Base-by-base conservation (phyloP, 257 asterid genomes). In the Capsicum baccatum region DNA sequence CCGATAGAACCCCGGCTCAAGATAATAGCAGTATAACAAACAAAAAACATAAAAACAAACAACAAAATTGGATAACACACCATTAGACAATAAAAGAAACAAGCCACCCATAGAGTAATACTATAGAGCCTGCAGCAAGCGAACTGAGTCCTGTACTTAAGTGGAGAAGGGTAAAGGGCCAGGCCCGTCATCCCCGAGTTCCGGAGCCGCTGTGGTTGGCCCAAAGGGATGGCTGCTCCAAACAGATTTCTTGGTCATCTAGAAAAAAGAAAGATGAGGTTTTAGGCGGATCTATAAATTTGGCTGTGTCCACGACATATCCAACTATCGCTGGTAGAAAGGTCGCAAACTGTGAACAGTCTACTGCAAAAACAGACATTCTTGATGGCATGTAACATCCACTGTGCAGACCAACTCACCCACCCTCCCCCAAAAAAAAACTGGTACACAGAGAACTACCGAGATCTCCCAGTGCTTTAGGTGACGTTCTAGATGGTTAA, bases 241-340 rank as follows among this genome's bases (percentile, higher is more conserved):
- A n/a, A 15, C 3, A 6, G 19, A 67, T 67, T 67, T 67, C 74
- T 67, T 48, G 9, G 52, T 14, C 50, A 67, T 5, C 50, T 67
- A 67, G 35, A 67, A 15, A 67, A 67, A 50, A 74, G 62, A 74
- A 74, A 48, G 13, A 74, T 21, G 60, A 50, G 62, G 63, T 76
- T 76, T 76, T 2, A 52, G 63, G 2, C 16, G 62, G 21, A 50
- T 52, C 63, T 21, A 26, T 3, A 52, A 21, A 21, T 76, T 39
- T 26, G 63, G 81, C 19, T 7, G 78, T 15, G 37, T 39, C 79
- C 79, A 69, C 42, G 21, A 52, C 81, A 21, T 35, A 50, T 52
- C 52, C 81, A 50, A 52, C 62, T 13, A 52, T 48, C 13, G 58
- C 42, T 26, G 81, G 42, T 21, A 5, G 63, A 52, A 26, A 13